Conservation (phyloP, 257 asterid species). For the Nicotiana noctiflora region DNA sequence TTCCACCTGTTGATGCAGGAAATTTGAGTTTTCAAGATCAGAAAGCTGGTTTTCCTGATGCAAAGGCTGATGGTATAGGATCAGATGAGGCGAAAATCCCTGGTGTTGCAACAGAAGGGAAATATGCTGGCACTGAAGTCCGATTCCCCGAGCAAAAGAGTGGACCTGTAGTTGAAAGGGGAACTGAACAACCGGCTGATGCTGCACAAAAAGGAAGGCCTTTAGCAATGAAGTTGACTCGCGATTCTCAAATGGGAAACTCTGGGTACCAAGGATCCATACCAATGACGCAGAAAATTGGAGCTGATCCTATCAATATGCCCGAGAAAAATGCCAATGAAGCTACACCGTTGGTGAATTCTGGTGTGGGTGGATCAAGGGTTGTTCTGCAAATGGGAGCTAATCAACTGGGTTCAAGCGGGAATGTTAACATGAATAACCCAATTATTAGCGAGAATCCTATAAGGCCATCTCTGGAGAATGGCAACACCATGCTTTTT, state of each 20-base stretch:
- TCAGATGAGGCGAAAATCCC: constrained; percentile 34
- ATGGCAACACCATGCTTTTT: constrained; percentile 55
- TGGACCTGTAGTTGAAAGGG: constrained; percentile 28
- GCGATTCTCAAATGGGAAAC: constrained; percentile 42
- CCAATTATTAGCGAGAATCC: constrained; percentile 45
- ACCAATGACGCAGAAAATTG: constrained; percentile 29
- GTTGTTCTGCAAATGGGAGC: constrained; percentile 35
- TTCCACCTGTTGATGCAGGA: constrained; percentile 35
- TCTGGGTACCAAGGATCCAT: constrained; percentile 50
- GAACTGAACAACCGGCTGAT: constrained; percentile 28
- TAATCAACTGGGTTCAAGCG: constrained; percentile 32
- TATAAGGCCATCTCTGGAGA: constrained; percentile 46
- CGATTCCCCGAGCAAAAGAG: constrained; percentile 50
- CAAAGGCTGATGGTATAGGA: constrained; percentile 32
- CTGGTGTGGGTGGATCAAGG: constrained; percentile 43
- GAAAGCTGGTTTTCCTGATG: constrained; percentile 31
- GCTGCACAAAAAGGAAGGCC: constrained; percentile 36
- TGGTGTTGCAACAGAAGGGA: constrained; percentile 38
- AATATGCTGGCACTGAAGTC: constrained; percentile 23
- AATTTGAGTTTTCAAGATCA: constrained; percentile 46
- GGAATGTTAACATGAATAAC: constrained; percentile 30
- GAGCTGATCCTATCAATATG: constrained; percentile 28
- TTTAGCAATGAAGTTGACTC: constrained; percentile 25
- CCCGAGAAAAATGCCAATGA: constrained; percentile 39
- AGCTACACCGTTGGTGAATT: constrained; percentile 29